These are phyloP conservation scores for Thielaviopsis populi DNA, from an alignment of 2,329 filamentous ascomycete species.

Conservation along the genomic window DNA sequence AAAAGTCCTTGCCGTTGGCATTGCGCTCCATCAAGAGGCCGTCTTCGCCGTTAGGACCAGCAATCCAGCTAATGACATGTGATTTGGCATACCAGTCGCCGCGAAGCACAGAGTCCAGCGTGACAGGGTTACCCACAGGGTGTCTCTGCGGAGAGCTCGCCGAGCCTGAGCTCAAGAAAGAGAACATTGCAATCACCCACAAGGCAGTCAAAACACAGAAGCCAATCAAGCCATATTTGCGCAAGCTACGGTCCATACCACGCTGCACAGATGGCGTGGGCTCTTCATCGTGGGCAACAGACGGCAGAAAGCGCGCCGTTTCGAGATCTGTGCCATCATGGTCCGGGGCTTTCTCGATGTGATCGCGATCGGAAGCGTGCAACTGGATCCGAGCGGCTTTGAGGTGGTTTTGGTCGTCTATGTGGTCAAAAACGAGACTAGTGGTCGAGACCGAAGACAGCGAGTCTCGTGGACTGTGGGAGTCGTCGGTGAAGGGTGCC, in stretches of 20 bases:
- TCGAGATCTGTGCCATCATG: constrained; percentile 28
- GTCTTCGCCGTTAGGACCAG: constrained; percentile 60
- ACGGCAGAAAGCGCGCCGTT: constrained; percentile 36
- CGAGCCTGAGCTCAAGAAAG: constrained; percentile 53
- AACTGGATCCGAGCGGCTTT: not conserved
- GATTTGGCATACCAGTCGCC: constrained; percentile 50
- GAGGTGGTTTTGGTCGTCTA: constrained; percentile 37
- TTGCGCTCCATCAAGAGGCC: constrained; percentile 67
- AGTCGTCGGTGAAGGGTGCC: not conserved
- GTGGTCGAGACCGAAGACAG: constrained; percentile 69
- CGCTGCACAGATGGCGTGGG: not conserved
- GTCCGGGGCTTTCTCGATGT: constrained; percentile 9
- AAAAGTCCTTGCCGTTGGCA: constrained; percentile 49
- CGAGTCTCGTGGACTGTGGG: constrained; percentile 34
- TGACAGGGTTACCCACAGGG: constrained; percentile 48
- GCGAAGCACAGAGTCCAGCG: constrained; percentile 51
- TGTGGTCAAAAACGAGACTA: constrained; percentile 65
- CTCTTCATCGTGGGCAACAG: constrained; percentile 21
- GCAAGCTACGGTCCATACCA: constrained; percentile 36
- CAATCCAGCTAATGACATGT: constrained; percentile 62
- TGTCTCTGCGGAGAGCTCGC: constrained; percentile 37
- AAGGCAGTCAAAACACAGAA: constrained; percentile 48
- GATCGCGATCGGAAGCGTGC: constrained; percentile 1
- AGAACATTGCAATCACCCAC: constrained; percentile 47
- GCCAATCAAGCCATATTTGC: constrained; percentile 41